These are phyloP conservation scores for Kernera saxatilis DNA, from an alignment of 345 rosid species.

Conservation along the genomic window DNA sequence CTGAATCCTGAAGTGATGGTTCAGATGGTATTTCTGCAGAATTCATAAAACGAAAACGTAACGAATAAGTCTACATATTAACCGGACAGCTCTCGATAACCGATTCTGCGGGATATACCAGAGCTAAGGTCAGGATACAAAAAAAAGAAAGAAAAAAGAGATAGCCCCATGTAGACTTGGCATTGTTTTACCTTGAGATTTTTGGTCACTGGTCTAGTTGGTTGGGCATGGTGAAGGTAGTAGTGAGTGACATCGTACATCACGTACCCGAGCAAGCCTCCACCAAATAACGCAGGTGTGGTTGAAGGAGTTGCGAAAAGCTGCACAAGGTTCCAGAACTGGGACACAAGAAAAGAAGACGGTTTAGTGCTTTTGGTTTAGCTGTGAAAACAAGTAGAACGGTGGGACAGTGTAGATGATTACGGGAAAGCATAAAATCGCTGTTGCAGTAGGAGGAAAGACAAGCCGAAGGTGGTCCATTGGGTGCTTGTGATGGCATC, in stretches of 20 bases:
- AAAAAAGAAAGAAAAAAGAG: not conserved
- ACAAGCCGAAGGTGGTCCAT: conserved; percentile 90
- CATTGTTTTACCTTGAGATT: conserved; percentile 63
- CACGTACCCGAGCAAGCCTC: conserved; percentile 86
- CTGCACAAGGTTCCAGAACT: conserved; percentile 74
- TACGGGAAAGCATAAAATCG: conserved; percentile 63
- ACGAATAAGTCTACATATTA: too few relatives aligned
- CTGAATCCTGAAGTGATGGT: conserved; percentile 91
- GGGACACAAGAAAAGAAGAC: conserved; percentile 3
- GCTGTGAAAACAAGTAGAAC: not conserved
- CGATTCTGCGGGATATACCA: not conserved
- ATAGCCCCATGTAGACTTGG: not conserved
- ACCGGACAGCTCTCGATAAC: not conserved
- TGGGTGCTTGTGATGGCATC: conserved; percentile 98
- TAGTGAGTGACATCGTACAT: conserved; percentile 87
- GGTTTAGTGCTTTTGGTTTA: not conserved
- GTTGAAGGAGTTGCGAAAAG: conserved; percentile 59
- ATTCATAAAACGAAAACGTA: not conserved
- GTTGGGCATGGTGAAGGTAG: conserved; percentile 95
- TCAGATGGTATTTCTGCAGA: conserved; percentile 85
- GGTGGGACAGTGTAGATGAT: not conserved
- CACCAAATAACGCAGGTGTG: conserved; percentile 81
- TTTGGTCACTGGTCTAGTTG: conserved; percentile 46
- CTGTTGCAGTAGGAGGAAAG: conserved; percentile 84
- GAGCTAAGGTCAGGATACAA: not conserved